A percentile compares a stretch with the other conserved stretches of the same genome.
These are phyloP conservation scores for Barbatosphaeria neglecta DNA, from an alignment of 495 filamentous ascomycete genomes.

Conservation along the genomic window DNA sequence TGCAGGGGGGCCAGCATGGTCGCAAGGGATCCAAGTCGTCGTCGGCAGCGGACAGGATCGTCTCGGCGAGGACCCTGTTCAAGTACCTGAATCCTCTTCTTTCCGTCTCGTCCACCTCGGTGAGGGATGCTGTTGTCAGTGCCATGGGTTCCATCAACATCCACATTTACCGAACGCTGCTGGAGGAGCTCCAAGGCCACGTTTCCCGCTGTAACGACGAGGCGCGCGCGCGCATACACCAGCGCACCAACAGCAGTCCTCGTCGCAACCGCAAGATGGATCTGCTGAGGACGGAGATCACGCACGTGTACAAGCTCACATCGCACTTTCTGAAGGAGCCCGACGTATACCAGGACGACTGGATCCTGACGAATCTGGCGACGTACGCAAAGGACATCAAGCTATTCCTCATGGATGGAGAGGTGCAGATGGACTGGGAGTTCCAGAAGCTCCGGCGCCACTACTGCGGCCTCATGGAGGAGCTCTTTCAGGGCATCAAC, in stretches of 20 bases:
- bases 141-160: slow-evolving; percentile 91
- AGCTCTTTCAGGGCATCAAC: slow-evolving; percentile 84
- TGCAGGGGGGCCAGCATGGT: slow-evolving; percentile 63
- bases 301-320: slow-evolving; percentile 87
- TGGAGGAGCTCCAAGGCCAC: slow-evolving; percentile 80
- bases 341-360: slow-evolving; percentile 77
- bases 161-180: slow-evolving; percentile 83
- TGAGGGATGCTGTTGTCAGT: slow-evolving; percentile 82
- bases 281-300: slow-evolving; percentile 81
- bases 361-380: slow-evolving; percentile 81
- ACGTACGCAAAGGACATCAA: slow-evolving; percentile 86
- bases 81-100: slow-evolving; percentile 81
- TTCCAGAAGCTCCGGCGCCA: slow-evolving; percentile 86
- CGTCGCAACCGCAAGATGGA: slow-evolving; percentile 71
- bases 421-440: slow-evolving; percentile 92
- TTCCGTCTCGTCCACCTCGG: slow-evolving; percentile 57
- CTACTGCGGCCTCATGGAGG: slow-evolving; percentile 88
- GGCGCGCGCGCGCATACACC: slow-evolving; percentile 76
- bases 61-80: slow-evolving; percentile 78
- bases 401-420: slow-evolving; percentile 83
- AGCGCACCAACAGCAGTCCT: slow-evolving; percentile 64
- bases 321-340: slow-evolving; percentile 77
- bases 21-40: slow-evolving; percentile 74
- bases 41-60: slow-evolving; percentile 67
- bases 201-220: slow-evolving; percentile 74